A percentile compares a stretch with the other conserved stretches of the same genome.
Conservation (phyloP, 2,329 filamentous ascomycete species). For the Sarocladiaceae sp. region DNA sequence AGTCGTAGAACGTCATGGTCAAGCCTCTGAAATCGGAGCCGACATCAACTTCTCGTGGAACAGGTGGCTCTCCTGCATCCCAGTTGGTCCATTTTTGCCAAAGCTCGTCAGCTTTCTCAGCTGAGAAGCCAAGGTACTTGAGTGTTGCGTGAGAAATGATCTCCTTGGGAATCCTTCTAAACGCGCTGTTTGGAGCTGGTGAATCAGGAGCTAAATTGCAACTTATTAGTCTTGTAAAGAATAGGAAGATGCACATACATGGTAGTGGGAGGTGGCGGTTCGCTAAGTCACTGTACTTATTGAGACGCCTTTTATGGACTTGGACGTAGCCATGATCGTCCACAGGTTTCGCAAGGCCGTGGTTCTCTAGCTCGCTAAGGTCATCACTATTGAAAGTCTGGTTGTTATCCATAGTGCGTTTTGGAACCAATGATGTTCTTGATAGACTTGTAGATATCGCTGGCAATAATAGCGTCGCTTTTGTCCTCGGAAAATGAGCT, state of each 20-base stretch:
- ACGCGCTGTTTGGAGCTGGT: constrained; percentile 1
- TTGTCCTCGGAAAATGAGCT: no score
- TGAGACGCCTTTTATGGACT: constrained; percentile 16
- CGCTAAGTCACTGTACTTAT: constrained; percentile 14
- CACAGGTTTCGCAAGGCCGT: neutral
- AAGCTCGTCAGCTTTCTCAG: constrained; percentile 12
- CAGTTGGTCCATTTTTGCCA: constrained; percentile 16
- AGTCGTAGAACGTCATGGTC: constrained; percentile 13
- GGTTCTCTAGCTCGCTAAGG: neutral
- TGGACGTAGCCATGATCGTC: neutral
- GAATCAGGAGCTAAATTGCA: neutral
- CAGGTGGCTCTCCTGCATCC: constrained; percentile 9
- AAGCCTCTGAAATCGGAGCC: constrained; percentile 1
- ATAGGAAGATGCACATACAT: neutral
- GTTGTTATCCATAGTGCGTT: neutral
- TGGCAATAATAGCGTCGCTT: no score
- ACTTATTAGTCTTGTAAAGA: neutral
- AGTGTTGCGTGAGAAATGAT: constrained; percentile 15
- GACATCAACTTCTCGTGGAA: constrained; percentile 13
- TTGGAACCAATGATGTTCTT: no score
- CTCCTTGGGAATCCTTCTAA: constrained; percentile 13
- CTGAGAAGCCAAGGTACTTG: constrained; percentile 13
- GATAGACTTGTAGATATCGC: no score
- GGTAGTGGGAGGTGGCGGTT: constrained; percentile 12
- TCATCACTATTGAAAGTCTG: neutral